Conservation (phyloP, 164 flowering plant species). For the Pachysandra terminalis region DNA sequence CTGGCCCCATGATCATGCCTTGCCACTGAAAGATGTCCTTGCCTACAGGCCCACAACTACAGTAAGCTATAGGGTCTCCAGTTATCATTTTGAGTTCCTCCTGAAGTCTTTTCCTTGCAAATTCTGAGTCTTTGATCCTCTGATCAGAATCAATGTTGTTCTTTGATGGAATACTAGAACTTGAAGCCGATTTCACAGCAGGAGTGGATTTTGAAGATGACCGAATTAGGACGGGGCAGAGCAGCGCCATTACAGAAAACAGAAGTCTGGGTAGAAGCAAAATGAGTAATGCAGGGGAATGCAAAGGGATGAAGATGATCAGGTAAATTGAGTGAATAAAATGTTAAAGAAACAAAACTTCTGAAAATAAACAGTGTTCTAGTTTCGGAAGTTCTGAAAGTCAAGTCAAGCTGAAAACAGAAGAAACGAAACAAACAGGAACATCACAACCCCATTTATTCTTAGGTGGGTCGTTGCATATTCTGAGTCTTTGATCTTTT, state of each 20-base stretch:
- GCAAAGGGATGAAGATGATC: neutral
- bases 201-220: neutral
- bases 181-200: neutral
- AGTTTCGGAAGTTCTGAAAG: no score
- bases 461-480: no score
- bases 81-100: neutral
- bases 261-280: neutral
- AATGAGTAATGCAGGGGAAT: neutral
- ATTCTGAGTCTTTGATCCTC: neutral
- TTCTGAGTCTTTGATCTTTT: no score
- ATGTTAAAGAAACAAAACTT: neutral
- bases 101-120: neutral
- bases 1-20: slow-evolving; percentile 25
- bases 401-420: no score
- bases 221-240: neutral
- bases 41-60: slow-evolving; percentile 21
- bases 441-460: no score
- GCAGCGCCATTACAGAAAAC: neutral
- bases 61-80: slow-evolving; percentile 10
- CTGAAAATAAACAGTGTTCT: no score
- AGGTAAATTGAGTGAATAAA: neutral
- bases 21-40: slow-evolving; percentile 18
- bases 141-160: no score
- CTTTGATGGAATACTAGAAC: no score
- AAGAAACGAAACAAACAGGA: no score